Evolutionary conservation across 495 filamentous ascomycete species (phyloP).

Genomic region (Venustampulla echinocandica): DNA sequence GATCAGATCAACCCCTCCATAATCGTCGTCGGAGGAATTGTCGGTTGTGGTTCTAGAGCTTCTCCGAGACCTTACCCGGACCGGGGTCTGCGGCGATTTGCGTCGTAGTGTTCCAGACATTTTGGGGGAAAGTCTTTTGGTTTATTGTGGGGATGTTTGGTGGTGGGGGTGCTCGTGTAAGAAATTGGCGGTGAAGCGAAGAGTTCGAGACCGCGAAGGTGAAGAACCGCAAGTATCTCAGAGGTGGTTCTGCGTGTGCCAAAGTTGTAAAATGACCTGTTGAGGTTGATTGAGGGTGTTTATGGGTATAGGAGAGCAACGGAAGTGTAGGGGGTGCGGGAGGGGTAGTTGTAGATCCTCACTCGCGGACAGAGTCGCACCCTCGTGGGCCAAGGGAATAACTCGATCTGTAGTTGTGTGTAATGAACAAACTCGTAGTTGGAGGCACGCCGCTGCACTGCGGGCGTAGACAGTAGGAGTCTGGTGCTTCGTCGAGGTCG

Average conservation of each 20-base stretch:
- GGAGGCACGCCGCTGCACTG: constrained; percentile 7
- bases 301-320: neutral
- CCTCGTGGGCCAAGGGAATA: constrained; percentile 28
- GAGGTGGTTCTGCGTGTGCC: neutral
- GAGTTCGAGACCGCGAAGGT: neutral
- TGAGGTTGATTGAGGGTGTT: constrained; percentile 11
- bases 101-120: constrained; percentile 48
- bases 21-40: constrained; percentile 60
- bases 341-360: constrained; percentile 14
- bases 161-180: neutral
- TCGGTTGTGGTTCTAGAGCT: constrained; percentile 32
- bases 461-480: constrained; percentile 42
- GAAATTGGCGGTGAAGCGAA: constrained; percentile 17
- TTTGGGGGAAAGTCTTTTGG: constrained; percentile 8
- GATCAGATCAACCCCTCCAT: constrained; percentile 64
- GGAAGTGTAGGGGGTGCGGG: constrained; percentile 20
- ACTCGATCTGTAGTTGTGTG: constrained; percentile 25
- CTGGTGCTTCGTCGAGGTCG: constrained; percentile 69
- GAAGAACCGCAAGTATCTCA: neutral
- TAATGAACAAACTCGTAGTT: constrained; percentile 22
- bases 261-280: neutral
- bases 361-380: constrained; percentile 35
- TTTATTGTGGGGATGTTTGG: constrained; percentile 3
- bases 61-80: constrained; percentile 32
- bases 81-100: constrained; percentile 35